Evolutionary conservation across 495 filamentous ascomycete species (phyloP), one percentile per base, ranked within the genome.

Genomic region (Cercophora scortea): DNA sequence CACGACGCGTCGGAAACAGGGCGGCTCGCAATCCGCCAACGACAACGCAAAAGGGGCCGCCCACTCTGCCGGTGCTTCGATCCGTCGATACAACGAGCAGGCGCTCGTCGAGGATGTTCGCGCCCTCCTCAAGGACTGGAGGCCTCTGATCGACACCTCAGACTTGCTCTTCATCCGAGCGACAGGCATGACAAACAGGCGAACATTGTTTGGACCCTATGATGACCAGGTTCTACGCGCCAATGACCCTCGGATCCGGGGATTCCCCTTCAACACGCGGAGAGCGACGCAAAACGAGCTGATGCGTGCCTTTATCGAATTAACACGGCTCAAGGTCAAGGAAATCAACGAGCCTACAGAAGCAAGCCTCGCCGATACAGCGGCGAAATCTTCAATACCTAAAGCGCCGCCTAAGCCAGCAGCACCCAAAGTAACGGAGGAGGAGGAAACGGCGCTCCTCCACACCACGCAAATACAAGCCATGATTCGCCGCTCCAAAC

Each of bases 261-360:
- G 87, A 0, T 96, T 98, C 60, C 93, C 93, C 0, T 97, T 98
- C 68, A 94, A 79, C 69, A 98, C 93, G 9, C 81, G 92, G n/a
- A 77, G 93, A 19, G 90, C 93, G 3, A 98, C 93, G 0, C 90
- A 98, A 56, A 86, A 82, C 35, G 93, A 98, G 67, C 84, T 98
- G 1, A 90, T 96, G 87, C 81, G 90, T 16, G 81, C 84, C 45
- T 98, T 96, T 60, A 85, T 90, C 52, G 94, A 98, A 64, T 75
- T 98, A 6, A 98, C 93, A 0, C 75, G 92, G 1, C 79, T 94
- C 9, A 96, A 98, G 67, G 73, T 95, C 45, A 84, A 80, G 52
- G 79, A 84, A 47, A 77, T 97, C 34, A 56, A 61, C 3, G 68
- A 68, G n/a, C n/a, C 41, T 32, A 17, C 32, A 78, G 85, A 54